Evolutionary conservation across 1,139 yeast species (phyloP).

Genomic region (Candida buenavistaensis): DNA sequence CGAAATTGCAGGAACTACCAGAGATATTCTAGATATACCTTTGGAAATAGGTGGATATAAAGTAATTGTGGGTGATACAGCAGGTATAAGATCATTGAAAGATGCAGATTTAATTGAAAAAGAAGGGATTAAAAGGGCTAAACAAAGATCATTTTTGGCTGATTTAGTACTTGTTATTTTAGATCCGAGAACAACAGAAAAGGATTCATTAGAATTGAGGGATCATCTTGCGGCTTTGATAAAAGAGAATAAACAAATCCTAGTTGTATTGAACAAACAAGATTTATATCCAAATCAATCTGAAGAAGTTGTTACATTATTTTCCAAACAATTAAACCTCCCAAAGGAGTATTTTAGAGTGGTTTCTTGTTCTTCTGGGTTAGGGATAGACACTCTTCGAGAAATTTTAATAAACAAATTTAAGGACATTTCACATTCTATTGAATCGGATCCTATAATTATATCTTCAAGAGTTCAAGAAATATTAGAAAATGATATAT

Average conservation of each 20-base stretch:
- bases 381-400: conserved; percentile 55
- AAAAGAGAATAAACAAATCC: conserved; percentile 24
- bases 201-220: conserved; percentile 22
- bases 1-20: conserved; percentile 89
- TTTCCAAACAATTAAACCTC: conserved; percentile 25
- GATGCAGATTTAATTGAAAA: conserved; percentile 63
- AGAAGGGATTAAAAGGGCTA: conserved; percentile 84
- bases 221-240: conserved; percentile 22
- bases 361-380: conserved; percentile 63
- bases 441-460: conserved; percentile 57
- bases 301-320: conserved; percentile 17
- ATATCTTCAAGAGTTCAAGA: conserved; percentile 78
- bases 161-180: conserved; percentile 59
- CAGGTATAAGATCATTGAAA: conserved; percentile 69
- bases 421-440: conserved; percentile 48
- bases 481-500: conserved; percentile 67
- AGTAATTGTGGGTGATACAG: conserved; percentile 86
- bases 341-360: conserved; percentile 33
- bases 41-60: conserved; percentile 83
- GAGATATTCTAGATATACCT: conserved; percentile 84
- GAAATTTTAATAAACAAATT: conserved; percentile 31
- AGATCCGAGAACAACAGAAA: conserved; percentile 11
- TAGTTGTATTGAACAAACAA: conserved; percentile 58
- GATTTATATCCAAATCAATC: conserved; percentile 44
- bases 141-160: conserved; percentile 52